phyloP scores from a whole-genome alignment of 2,329 filamentous ascomycete genomes.

The Ophiostoma angusticollis region DNA sequence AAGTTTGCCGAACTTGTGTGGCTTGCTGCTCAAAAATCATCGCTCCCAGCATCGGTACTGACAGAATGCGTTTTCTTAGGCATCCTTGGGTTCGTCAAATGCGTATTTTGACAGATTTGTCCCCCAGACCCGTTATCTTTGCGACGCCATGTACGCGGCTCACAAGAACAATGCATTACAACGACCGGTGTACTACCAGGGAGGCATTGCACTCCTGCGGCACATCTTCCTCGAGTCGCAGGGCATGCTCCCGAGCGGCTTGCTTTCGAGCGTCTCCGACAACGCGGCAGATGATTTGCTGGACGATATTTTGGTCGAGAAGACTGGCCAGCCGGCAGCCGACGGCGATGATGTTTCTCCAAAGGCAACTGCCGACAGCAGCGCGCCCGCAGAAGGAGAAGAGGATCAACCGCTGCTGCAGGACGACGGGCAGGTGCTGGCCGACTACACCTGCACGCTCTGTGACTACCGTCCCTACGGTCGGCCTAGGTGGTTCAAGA shows the following conservation, averaged over 20 bases:
- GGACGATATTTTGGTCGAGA: not conserved
- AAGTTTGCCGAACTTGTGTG: no score
- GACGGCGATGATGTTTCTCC: not conserved
- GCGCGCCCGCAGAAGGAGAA: not conserved
- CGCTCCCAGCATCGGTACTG: not conserved
- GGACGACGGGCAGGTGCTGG: conserved; percentile 23
- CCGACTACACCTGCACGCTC: conserved; percentile 34
- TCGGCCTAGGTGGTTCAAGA: conserved; percentile 44
- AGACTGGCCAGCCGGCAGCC: not conserved
- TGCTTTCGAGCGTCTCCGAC: not conserved
- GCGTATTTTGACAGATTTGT: conserved; percentile 30
- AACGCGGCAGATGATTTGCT: not conserved
- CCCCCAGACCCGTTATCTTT: conserved; percentile 27
- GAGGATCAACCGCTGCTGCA: not conserved
- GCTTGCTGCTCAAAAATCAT: no score
- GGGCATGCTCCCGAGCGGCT: not conserved
- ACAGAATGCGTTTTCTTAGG: conserved; percentile 21
- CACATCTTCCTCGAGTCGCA: conserved; percentile 11
- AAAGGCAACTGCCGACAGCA: not conserved
- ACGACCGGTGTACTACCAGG: conserved; percentile 29
- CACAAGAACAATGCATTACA: conserved; percentile 19
- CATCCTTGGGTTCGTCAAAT: conserved; percentile 21
- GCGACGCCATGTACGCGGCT: conserved; percentile 30
- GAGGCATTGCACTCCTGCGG: conserved; percentile 29
- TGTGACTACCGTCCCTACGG: conserved; percentile 44